phyloP scores from a whole-genome alignment of 148 eudicot genomes.

The Euryodendron excelsum region DNA sequence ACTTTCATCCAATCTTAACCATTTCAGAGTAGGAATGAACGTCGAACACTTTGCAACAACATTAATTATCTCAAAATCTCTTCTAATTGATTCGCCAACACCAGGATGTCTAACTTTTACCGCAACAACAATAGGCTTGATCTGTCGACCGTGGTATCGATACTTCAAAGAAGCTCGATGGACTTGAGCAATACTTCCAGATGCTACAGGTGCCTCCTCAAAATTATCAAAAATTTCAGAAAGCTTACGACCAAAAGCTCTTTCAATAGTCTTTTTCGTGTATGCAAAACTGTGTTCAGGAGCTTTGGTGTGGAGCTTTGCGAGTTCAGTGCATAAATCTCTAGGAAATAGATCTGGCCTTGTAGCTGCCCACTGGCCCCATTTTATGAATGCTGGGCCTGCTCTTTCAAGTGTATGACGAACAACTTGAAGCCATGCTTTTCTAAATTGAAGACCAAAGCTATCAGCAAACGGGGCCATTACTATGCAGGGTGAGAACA shows the following conservation, averaged over 20 bases:
- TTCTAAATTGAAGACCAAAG: constrained; percentile 63
- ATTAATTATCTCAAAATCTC: constrained; percentile 86
- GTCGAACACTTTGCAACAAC: constrained; percentile 64
- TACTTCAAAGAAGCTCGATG: constrained; percentile 75
- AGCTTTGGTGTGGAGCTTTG: constrained; percentile 90
- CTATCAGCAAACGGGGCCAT: constrained; percentile 88
- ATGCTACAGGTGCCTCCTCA: constrained; percentile 87
- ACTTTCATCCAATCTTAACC: constrained; percentile 92
- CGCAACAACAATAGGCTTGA: constrained; percentile 77
- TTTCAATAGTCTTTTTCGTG: constrained; percentile 79
- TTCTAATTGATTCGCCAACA: constrained; percentile 77
- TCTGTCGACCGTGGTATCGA: constrained; percentile 52
- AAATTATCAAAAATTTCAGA: constrained; percentile 82
- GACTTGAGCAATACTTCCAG: constrained; percentile 96
- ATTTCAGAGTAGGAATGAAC: constrained; percentile 63
- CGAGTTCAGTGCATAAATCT: constrained; percentile 73
- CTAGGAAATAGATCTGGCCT: constrained; percentile 90
- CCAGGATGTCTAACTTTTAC: constrained; percentile 97
- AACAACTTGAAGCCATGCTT: constrained; percentile 72
- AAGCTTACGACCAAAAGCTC: constrained; percentile 80
- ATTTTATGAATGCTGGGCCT: constrained; percentile 96
- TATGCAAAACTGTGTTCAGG: constrained; percentile 89
- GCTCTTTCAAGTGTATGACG: constrained; percentile 81
- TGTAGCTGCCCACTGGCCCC: constrained; percentile 99
- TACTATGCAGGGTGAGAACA: constrained; percentile 80